These are phyloP conservation scores for Neofusicoccum laricinum DNA, from an alignment of 2,329 filamentous ascomycete species.

Conservation along the genomic window DNA sequence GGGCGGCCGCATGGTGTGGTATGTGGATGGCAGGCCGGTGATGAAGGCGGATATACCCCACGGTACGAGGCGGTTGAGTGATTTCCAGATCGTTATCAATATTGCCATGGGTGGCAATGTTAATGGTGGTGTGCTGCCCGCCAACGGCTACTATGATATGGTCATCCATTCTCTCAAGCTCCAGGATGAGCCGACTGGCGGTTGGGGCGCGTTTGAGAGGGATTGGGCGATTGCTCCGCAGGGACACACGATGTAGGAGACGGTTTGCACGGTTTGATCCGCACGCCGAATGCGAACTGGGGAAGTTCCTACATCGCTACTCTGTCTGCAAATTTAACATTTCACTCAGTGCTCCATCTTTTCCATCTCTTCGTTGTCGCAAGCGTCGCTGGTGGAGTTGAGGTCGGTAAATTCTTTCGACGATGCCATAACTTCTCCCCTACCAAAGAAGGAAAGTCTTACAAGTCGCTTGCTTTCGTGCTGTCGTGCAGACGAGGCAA, in stretches of 20 bases:
- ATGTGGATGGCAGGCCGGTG: slow-evolving; percentile 55
- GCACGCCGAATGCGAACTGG: no score
- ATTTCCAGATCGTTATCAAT: slow-evolving; percentile 57
- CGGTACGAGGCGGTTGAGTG: slow-evolving; percentile 54
- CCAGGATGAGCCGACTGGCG: slow-evolving; percentile 53
- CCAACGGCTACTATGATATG: slow-evolving; percentile 56
- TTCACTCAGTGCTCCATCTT: no score
- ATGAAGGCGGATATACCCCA: slow-evolving; percentile 56
- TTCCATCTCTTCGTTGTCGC: no score
- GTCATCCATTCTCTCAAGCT: slow-evolving; percentile 53
- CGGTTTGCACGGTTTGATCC: no score
- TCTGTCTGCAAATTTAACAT: no score
- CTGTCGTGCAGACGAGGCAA: no score
- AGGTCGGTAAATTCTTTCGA: no score
- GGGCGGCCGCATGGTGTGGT: slow-evolving; percentile 54
- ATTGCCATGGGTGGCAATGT: slow-evolving; percentile 63
- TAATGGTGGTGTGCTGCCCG: slow-evolving; percentile 51
- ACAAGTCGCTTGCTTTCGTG: no score
- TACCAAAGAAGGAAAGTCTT: no score
- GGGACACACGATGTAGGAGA: slow-evolving; percentile 19
- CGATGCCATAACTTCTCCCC: no score
- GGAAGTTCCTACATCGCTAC: no score
- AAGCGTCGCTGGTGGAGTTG: no score
- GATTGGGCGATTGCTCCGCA: slow-evolving; percentile 45
- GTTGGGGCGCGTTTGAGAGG: slow-evolving; percentile 54